A percentile compares a stretch with the other conserved stretches of the same genome.
Conservation (phyloP, 2,329 filamentous ascomycete species). For the Colletotrichum sp. region DNA sequence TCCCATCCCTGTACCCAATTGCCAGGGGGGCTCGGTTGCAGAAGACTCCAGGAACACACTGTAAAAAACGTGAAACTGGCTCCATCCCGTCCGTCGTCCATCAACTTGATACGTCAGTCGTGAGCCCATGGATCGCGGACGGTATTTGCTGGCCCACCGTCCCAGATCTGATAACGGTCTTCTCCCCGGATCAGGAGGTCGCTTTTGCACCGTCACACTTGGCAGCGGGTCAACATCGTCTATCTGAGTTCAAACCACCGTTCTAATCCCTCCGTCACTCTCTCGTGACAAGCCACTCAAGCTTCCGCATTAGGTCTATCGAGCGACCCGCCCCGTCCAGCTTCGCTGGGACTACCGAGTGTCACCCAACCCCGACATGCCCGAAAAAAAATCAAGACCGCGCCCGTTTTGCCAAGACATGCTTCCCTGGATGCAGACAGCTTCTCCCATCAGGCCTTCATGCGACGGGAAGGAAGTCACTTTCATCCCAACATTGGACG, state of each 20-base stretch:
- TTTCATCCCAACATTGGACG: not conserved
- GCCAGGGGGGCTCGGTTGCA: not conserved
- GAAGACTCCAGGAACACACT: not conserved
- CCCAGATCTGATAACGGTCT: constrained; percentile 16
- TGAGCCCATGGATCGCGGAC: not conserved
- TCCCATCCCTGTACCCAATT: not conserved
- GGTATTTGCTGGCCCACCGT: not conserved
- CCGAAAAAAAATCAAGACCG: not conserved
- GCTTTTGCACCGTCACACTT: not conserved
- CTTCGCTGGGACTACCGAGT: not conserved
- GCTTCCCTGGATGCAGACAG: not conserved
- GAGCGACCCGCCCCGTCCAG: not conserved
- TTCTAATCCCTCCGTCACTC: not conserved
- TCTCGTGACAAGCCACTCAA: not conserved
- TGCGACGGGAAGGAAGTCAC: not conserved
- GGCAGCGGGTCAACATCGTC: constrained; percentile 13
- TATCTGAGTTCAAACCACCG: constrained; percentile 6
- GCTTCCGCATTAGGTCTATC: not conserved
- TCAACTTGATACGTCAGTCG: constrained; percentile 11
- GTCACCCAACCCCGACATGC: not conserved
- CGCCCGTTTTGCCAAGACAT: constrained; percentile 1
- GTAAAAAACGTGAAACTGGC: not conserved
- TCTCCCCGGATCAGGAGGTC: constrained; percentile 4
- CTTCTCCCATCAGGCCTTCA: not conserved
- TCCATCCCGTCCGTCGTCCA: not conserved